Base-by-base conservation (phyloP, 805 yeast species). In the Zygosaccharomyces rouxii region DNA sequence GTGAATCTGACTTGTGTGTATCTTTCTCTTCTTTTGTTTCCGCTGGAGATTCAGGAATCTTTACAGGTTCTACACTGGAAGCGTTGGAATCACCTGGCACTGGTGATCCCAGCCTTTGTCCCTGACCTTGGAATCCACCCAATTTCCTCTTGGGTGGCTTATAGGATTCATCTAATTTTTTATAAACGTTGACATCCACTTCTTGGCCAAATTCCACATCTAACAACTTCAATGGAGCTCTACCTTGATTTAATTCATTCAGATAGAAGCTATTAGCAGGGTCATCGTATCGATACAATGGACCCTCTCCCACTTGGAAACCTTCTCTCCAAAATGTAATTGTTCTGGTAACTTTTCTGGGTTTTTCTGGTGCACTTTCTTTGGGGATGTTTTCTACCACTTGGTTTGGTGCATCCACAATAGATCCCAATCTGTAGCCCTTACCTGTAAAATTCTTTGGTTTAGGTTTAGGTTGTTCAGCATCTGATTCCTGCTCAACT, bases 291-390 rank as follows among this genome's bases (percentile, higher is more conserved):
- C 94, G 75, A 65, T 78, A 84, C 48, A 94, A 75, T 21, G 80
- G 79, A 2, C 98, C 98, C 42, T 90, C 96, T 28, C 94, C 98
- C 22, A 94, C 89, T 53, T 89, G 88, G 69, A 94, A 94, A 1
- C 99, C 99, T 60, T 94, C 92, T 57, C 82, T 84, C 99, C 99
- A 94, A 66, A 94, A 92, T 0, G 95, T 88, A 53, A 94, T 84
- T 38, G 86, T 86, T 61, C 98, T 78, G 14, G 77, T 75, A 4
- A 84, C 96, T 50, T 80, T 82, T 35, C 70, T 73, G 3, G 65
- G 59, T 35, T 57, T 63, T 29, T 56, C 55, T 23, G 63, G 58
- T 9, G 59, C 51, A 6, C 53, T 46, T 1, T 59, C 57, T 14
- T 47, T 51, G 1, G 74, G 66, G 52, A 74, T 75, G 6, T 65